Percentiles rank a stretch among this genome's conserved stretches.
Conservation (phyloP, 2,329 filamentous ascomycete species). For the Sporothrix dimorphospora region DNA sequence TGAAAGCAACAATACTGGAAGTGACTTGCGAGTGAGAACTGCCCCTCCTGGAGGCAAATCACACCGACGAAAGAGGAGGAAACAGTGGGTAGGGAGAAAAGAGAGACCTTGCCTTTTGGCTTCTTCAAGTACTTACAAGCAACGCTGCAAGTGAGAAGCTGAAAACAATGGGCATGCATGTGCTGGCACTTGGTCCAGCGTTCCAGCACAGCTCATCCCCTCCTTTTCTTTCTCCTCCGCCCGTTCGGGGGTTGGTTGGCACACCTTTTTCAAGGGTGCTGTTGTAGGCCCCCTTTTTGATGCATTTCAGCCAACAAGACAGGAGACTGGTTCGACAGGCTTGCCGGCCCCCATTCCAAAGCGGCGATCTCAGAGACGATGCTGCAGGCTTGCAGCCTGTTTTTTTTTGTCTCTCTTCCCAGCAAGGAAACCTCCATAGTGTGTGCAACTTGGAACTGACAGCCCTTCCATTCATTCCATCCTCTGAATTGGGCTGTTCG, state of each 20-base stretch:
- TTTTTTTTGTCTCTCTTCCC: not conserved
- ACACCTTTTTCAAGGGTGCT: not conserved
- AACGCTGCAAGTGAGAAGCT: not conserved
- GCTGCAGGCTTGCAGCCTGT: not conserved
- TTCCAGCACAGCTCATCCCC: not conserved
- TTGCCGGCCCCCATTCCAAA: not conserved
- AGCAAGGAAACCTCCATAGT: not conserved
- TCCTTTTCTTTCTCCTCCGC: not conserved
- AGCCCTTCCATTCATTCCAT: not conserved
- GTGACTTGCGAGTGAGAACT: not conserved
- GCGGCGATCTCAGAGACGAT: slow-evolving; percentile 1
- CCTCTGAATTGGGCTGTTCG: not conserved
- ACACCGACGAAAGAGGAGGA: not conserved
- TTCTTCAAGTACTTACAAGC: not conserved
- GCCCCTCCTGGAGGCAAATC: not conserved
- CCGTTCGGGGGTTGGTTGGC: not conserved
- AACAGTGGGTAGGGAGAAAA: not conserved
- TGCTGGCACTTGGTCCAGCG: not conserved
- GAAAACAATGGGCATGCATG: not conserved
- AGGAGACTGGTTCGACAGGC: not conserved
- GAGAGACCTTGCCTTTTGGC: not conserved
- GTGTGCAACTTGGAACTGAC: not conserved
- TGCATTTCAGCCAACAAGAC: not conserved
- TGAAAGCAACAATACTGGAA: not conserved
- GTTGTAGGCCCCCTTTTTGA: not conserved